Evolutionary conservation across 768 basidiomycete genomes (phyloP).

Genomic region (Nevesoporus exiguus): DNA sequence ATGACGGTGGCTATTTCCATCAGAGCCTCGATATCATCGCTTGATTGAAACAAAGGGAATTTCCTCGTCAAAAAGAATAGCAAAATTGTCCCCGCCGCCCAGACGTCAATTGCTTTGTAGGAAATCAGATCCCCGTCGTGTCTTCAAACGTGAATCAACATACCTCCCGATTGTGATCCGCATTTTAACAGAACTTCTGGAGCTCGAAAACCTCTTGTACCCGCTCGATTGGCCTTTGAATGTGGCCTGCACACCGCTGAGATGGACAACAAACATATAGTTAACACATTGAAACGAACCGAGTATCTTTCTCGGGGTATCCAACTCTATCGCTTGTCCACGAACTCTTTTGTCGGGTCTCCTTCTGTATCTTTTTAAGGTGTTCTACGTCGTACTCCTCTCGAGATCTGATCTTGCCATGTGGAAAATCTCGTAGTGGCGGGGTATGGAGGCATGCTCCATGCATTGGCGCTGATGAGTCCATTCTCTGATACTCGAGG

Average conservation of each 20-base stretch:
- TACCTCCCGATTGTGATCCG: conserved; percentile 87
- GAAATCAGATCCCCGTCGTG: conserved; percentile 8
- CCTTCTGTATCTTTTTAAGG: conserved; percentile 56
- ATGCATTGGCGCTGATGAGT: conserved; percentile 37
- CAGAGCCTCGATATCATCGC: conserved; percentile 90
- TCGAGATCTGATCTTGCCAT: conserved; percentile 54
- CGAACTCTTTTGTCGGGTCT: conserved; percentile 52
- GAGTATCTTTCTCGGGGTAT: conserved; percentile 68
- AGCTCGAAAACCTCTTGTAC: conserved; percentile 94
- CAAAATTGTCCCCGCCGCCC: conserved; percentile 91
- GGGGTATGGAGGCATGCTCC: conserved; percentile 79
- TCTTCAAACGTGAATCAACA: conserved; percentile 24
- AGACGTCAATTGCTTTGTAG: conserved; percentile 84
- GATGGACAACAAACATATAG: not conserved
- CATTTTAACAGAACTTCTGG: conserved; percentile 97
- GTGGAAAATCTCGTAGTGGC: conserved; percentile 57
- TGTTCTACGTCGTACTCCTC: conserved; percentile 46
- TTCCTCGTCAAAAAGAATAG: conserved; percentile 90
- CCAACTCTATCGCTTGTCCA: conserved; percentile 69
- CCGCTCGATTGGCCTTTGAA: conserved; percentile 93
- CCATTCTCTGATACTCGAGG: conserved; percentile 50
- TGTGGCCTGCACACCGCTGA: conserved; percentile 49
- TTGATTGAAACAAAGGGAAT: conserved; percentile 92
- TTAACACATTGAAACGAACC: conserved; percentile 39
- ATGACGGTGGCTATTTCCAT: conserved; percentile 92